Conservation (phyloP, 169 alveolate species). For the Cyclospora cayetanensis region DNA sequence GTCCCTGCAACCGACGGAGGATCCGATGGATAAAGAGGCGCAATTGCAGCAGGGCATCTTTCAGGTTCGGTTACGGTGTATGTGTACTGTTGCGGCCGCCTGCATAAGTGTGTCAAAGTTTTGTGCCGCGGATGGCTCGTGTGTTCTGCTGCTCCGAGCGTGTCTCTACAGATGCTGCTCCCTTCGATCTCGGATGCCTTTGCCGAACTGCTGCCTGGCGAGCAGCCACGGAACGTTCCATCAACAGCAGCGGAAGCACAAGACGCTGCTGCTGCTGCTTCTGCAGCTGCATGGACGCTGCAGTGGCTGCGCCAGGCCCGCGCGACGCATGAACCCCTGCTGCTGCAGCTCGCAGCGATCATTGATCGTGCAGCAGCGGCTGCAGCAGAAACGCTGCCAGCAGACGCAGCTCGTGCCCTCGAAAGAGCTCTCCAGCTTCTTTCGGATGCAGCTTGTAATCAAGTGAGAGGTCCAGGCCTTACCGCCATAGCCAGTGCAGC, state of each 20-base stretch:
- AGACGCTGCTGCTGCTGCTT: neutral
- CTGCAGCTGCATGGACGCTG: slow-evolving; percentile 35
- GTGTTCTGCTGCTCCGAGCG: slow-evolving; percentile 2
- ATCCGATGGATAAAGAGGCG: neutral
- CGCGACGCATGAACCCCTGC: slow-evolving; percentile 38
- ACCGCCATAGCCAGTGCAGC: slow-evolving; percentile 23
- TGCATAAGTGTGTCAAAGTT: no score
- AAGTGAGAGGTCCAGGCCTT: neutral
- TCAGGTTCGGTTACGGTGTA: neutral
- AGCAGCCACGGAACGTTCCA: neutral
- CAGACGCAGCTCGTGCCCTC: neutral
- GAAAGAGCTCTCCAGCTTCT: neutral
- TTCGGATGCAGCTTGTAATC: slow-evolving; percentile 28
- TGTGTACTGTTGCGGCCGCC: neutral
- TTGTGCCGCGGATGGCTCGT: neutral
- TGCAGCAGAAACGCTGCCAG: neutral
- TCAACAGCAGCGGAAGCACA: neutral
- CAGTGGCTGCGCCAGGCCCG: slow-evolving; percentile 39
- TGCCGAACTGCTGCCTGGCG: neutral
- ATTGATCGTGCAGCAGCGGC: slow-evolving; percentile 41
- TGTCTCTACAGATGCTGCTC: slow-evolving; percentile 19
- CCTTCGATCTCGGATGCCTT: neutral
- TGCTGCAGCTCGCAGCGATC: slow-evolving; percentile 26
- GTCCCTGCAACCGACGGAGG: slow-evolving; percentile 19
- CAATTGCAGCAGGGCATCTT: neutral